Percentiles rank a stretch among this genome's conserved stretches.
These are phyloP conservation scores for Alternaria arbusti DNA, from an alignment of 2,329 filamentous ascomycete species.

Conservation along the genomic window DNA sequence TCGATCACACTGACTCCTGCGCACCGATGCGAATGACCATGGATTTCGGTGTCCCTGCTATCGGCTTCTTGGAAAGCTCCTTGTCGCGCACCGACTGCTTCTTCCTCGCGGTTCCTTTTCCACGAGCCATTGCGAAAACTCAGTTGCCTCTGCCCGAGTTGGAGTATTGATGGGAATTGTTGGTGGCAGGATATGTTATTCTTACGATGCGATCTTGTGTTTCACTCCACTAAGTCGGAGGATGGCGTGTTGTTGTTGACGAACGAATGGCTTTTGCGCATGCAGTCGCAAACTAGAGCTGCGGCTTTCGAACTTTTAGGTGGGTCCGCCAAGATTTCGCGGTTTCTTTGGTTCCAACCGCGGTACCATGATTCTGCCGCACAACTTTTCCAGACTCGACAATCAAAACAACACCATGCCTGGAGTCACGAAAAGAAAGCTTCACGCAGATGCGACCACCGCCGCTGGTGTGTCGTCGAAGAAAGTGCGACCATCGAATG, in stretches of 20 bases:
- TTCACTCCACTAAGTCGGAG: background rate
- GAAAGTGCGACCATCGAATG: conserved; percentile 24
- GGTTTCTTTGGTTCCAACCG: background rate
- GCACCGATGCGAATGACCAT: conserved; percentile 99
- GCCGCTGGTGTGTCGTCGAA: conserved; percentile 17
- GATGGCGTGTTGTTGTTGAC: background rate
- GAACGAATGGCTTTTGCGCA: too few species aligned
- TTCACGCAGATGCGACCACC: conserved; percentile 25
- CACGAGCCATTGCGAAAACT: conserved; percentile 35
- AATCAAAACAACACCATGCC: conserved; percentile 48
- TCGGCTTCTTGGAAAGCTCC: conserved; percentile 61
- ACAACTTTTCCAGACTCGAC: conserved; percentile 3
- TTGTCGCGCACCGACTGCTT: conserved; percentile 46
- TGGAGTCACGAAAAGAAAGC: conserved; percentile 52
- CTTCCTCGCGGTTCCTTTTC: conserved; percentile 36
- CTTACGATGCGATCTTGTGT: background rate
- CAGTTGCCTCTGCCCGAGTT: conserved; percentile 7
- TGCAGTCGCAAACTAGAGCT: conserved; percentile 12
- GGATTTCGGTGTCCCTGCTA: conserved; percentile 76
- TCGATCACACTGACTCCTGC: conserved; percentile 61
- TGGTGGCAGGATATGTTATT: accelerated
- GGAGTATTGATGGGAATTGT: background rate
- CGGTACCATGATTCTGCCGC: background rate
- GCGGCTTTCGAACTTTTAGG: conserved; percentile 12
- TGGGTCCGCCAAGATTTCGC: conserved; percentile 20